Evolutionary conservation across 257 asterid species (phyloP), one percentile per base, ranked within the genome.

Genomic region (Solanum bulbocastanum): DNA sequence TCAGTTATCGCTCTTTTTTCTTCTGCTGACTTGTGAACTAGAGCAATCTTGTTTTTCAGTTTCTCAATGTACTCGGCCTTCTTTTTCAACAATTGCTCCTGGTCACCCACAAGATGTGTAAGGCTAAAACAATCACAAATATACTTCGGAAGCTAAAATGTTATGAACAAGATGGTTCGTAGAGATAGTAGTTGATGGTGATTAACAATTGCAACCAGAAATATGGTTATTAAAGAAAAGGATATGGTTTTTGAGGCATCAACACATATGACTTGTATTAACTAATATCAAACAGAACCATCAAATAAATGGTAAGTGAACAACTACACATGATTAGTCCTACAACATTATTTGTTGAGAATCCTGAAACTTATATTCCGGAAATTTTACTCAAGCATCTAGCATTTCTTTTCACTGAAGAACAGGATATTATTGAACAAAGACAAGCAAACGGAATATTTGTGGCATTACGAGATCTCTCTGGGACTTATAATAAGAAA

Each of bases 51-150:
- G 94, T 96, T 96, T 88, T 95, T 94, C 92, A 90, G 88, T 69
- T 93, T 95, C 94, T 96, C 99, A 36, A 93, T 52, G 42, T 94
- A 90, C 85, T 89, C 91, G 1, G 98, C 99, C 90, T 94, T 96
- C 94, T 94, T 87, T 87, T 90, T 95, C 95, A 95, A 98, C 86
- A 96, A 83, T 71, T 94, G 89, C 90, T 96, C 98, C 99, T 96
- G 74, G 42, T 79, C 85, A 8, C 1, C 85, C 65, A 79, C 40
- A 79, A 79, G 27, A 81, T 27, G 27, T 27, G 27, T 46, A 81
- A 46, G 18, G 68, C 0, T 46, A 44, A 44, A 46, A 81, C 40
- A 46, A 46, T 27, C n/a, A 25, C 39, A 44, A 16, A 40, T 33
- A 42, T 76, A 78, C n/a, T 40, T 42, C 3, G 10, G 62, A 78